Evolutionary conservation across 2,329 filamentous ascomycete species (phyloP).

Genomic region (Trichoderma sp.): DNA sequence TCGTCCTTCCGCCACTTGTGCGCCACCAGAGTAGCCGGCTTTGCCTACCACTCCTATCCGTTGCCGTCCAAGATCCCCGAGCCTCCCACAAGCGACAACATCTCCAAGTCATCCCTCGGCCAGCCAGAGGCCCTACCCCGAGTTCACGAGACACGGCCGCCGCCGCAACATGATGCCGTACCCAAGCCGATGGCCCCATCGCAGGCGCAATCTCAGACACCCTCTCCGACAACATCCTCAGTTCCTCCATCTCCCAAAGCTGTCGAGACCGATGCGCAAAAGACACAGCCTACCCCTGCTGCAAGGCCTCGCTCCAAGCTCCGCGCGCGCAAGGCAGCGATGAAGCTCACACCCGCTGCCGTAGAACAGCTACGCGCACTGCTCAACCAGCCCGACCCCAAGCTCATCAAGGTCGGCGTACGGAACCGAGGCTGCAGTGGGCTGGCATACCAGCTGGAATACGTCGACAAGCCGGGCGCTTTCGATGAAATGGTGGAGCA

Average conservation of each 20-base stretch:
- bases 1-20: constrained; percentile 43
- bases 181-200: constrained; percentile 20
- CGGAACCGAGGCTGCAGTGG: constrained; percentile 93
- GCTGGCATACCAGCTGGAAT: constrained; percentile 89
- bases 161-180: constrained; percentile 28
- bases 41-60: constrained; percentile 52
- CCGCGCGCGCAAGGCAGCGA: constrained; percentile 79
- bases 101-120: constrained; percentile 47
- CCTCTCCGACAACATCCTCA: constrained; percentile 22
- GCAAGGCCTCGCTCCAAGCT: constrained; percentile 37
- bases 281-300: constrained; percentile 49
- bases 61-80: constrained; percentile 43
- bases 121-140: constrained; percentile 45
- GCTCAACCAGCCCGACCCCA: constrained; percentile 80
- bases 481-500: constrained; percentile 95
- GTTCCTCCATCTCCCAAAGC: constrained; percentile 31
- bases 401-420: constrained; percentile 91
- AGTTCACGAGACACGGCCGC: constrained; percentile 52
- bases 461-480: constrained; percentile 81
- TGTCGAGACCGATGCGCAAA: constrained; percentile 65
- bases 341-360: constrained; percentile 77
- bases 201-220: constrained; percentile 19
- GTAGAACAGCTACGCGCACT: constrained; percentile 74
- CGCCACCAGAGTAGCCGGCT: constrained; percentile 30
- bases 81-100: constrained; percentile 41